Conservation (phyloP, 805 yeast species). For the Metschnikowia henanensis region DNA sequence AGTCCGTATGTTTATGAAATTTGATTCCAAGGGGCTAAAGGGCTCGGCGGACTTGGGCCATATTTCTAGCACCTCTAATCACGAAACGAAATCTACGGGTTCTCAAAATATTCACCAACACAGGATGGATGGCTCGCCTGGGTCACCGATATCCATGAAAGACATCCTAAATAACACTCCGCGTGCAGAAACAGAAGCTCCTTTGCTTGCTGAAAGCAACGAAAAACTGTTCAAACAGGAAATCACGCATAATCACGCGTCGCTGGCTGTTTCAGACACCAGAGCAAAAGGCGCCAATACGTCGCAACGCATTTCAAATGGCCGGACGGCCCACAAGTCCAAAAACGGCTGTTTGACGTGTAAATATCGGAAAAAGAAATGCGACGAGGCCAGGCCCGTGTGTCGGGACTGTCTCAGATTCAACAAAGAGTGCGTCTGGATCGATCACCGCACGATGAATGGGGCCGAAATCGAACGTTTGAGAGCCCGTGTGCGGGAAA, state of each 20-base stretch:
- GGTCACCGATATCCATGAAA: no score
- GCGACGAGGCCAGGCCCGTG: conserved; percentile 49
- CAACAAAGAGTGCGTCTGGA: conserved; percentile 48
- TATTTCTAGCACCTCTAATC: not conserved
- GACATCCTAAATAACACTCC: no score
- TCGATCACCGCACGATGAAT: conserved; percentile 43
- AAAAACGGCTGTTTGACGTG: conserved; percentile 69
- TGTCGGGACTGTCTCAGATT: conserved; percentile 52
- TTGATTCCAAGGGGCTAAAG: conserved; percentile 2
- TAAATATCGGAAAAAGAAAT: conserved; percentile 61
- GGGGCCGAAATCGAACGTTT: conserved; percentile 35
- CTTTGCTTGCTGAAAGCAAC: no score
- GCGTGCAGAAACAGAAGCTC: no score
- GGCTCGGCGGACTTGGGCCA: not conserved
- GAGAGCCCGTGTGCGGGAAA: conserved; percentile 34
- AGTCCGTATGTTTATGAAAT: conserved; percentile 8
- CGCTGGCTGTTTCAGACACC: not conserved
- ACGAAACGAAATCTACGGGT: not conserved
- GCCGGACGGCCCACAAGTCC: conserved; percentile 28
- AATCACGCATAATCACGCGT: not conserved
- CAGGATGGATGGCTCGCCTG: no score
- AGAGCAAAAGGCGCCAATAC: not conserved
- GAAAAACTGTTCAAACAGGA: no score
- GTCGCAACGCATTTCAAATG: not conserved
- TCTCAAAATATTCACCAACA: no score